Evolutionary conservation across 768 basidiomycete genomes (phyloP), one percentile per base, ranked within the genome.

Genomic region (Hydnomerulius pinastri): DNA sequence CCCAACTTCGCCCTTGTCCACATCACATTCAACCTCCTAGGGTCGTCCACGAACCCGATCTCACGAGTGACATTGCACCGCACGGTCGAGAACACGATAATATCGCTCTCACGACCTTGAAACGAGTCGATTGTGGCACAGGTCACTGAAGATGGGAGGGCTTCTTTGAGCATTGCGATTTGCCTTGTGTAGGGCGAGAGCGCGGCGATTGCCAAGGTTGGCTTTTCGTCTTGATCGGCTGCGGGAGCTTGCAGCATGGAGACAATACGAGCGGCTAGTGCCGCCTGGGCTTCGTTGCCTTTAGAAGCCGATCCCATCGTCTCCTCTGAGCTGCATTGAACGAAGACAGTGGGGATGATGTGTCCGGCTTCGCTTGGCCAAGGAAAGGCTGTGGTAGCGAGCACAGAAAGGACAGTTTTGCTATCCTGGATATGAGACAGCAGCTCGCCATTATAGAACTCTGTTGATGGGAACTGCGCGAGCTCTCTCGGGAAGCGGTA

Each of bases 21-120:
- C 73, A 83, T 83, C 7, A 87, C 85, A 57, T 87, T 85, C 58
- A 84, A 61, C 54, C 83, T 59, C 48, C 83, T 69, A 40, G 70
- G 74, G 63, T 85, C 83, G 29, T 48, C n/a, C 28, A 86, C 67
- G 54, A 87, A 88, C 5, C 85, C 85, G 39, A 87, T 80, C 40
- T 87, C 85, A 1, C 73, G 71, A 33, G 77, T 72, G 15, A 58
- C 72, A 55, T 88, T 87, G 56, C 77, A 80, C 10, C 85, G 76
- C 12, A 87, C 85, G 4, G 81, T 78, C 0, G 81, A 79, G 59
- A 85, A 84, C 21, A 88, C 76, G 38, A 87, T 73, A 40, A 87
- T 73, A 53, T 88, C 85, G 51, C 78, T 80, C 59, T 87, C 85
- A 28, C 85, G 73, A 11, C 85, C 85, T 61, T 87, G 86, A 59